These are phyloP conservation scores for Plantago elongata DNA, from an alignment of 257 asterid genomes.

Conservation along the genomic window DNA sequence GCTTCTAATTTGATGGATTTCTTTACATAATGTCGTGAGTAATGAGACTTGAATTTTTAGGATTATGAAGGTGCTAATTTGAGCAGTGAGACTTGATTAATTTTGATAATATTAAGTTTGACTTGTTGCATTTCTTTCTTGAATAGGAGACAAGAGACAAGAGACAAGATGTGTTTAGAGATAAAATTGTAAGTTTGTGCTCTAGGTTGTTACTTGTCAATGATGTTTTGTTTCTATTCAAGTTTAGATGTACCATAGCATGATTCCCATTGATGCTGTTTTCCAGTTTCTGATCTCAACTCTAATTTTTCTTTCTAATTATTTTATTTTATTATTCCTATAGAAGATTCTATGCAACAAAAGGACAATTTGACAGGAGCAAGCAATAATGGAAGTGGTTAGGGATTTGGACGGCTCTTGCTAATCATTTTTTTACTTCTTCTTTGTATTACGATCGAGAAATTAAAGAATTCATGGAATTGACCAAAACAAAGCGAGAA, in stretches of 20 bases:
- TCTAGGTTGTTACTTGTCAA: no score
- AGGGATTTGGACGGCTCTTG: background rate
- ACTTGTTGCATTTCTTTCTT: no score
- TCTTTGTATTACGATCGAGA: no score
- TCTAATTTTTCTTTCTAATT: background rate
- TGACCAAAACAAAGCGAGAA: background rate
- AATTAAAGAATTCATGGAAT: background rate
- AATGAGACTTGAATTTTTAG: no score
- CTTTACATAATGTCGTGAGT: no score
- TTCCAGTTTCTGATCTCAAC: background rate
- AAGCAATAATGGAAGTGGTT: slow-evolving; percentile 2
- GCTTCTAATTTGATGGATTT: background rate
- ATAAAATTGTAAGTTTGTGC: background rate
- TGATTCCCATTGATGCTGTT: no score
- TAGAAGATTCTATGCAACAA: slow-evolving; percentile 24
- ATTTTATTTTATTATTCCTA: background rate
- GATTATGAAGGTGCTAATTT: no score
- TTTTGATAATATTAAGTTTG: no score
- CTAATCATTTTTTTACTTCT: background rate
- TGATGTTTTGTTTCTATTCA: background rate
- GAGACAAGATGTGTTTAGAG: background rate
- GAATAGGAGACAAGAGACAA: background rate
- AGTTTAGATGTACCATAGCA: background rate
- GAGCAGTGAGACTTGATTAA: no score
- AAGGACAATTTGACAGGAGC: slow-evolving; percentile 22